Evolutionary conservation across 2,329 filamentous ascomycete species (phyloP), one percentile per base, ranked within the genome.

Genomic region (Fusarium sp.): DNA sequence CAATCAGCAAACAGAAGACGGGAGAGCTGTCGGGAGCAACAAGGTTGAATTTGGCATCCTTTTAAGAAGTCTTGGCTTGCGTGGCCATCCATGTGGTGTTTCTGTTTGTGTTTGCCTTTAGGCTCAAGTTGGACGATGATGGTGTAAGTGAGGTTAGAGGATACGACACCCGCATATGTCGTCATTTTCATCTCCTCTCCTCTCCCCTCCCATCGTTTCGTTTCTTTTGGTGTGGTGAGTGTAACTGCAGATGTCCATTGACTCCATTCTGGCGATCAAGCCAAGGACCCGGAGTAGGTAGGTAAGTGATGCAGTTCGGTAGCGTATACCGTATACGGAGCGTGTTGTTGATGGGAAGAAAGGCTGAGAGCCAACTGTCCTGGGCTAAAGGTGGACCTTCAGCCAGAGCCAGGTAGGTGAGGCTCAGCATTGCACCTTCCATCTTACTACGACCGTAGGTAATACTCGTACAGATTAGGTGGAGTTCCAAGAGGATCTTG

Each of bases 281-380:
- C 22, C 41, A 25, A 44, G 41, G 20, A 24, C 41, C 16, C 6
- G 34, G 18, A 37, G 32, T 27, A 41, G 9, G 27, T 29, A 29
- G 27, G 34, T 41, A 40, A 18, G 32, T 44, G 47, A 46, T 63
- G 47, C 55, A 57, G 49, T 47, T 68, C 47, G 59, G 67, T 56
- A 27, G 44, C 53, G 56, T 48, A 41, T 52, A 52, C 49, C 41
- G 44, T 40, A 65, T 42, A 61, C 37, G 55, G 45, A 69, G 32
- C 14, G 41, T 69, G 68, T 65, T 70, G 68, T 71, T 69, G 68
- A 65, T 69, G 49, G 68, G 64, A 69, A 71, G 71, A 68, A 70
- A 51, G 57, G 46, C 9, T 37, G 34, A 37, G 18, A 37, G 18
- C 34, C 34, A 37, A 37, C 34, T 37, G 48, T 13, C 59, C 51